Conservation (phyloP, 2,329 filamentous ascomycete genomes). For the Colletotrichum sp. region DNA sequence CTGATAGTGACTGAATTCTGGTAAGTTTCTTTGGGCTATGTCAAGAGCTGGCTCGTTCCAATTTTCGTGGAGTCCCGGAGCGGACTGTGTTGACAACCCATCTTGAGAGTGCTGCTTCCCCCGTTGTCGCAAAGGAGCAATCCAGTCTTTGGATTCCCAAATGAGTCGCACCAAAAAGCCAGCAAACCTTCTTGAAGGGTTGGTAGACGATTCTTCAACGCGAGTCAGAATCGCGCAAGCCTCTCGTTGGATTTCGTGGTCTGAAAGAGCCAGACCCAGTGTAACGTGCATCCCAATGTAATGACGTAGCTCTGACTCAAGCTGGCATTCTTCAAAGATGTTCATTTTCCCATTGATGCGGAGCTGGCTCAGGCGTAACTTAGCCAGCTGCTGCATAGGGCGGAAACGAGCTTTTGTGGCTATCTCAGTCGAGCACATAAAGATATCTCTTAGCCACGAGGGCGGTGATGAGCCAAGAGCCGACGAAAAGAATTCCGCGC, state of each 20-base stretch:
- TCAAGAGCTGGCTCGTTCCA: too few relatives aligned
- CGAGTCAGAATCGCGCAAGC: constrained; percentile 18
- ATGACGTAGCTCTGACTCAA: constrained; percentile 24
- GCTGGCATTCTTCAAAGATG: constrained; percentile 30
- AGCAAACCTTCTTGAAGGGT: constrained; percentile 9
- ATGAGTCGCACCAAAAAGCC: constrained; percentile 7
- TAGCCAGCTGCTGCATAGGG: constrained; percentile 26
- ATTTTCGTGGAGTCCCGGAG: not conserved
- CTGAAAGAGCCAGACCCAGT: constrained; percentile 8
- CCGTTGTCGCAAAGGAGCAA: not conserved
- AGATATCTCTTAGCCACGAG: constrained; percentile 31
- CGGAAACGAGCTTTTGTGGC: constrained; percentile 25
- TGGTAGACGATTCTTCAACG: constrained; percentile 8
- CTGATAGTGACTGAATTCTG: not conserved
- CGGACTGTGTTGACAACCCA: not conserved
- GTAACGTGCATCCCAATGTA: not conserved
- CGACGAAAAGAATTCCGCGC: constrained; percentile 24
- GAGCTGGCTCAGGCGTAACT: constrained; percentile 24
- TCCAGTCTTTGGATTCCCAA: constrained; percentile 2
- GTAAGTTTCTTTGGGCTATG: not conserved
- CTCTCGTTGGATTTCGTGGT: constrained; percentile 22
- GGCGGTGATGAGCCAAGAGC: not conserved
- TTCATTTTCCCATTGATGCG: constrained; percentile 31
- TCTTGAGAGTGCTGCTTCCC: not conserved
- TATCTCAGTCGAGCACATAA: constrained; percentile 20